Evolutionary conservation across 148 eudicot genomes (phyloP).

Genomic region (Limonium bicolor): DNA sequence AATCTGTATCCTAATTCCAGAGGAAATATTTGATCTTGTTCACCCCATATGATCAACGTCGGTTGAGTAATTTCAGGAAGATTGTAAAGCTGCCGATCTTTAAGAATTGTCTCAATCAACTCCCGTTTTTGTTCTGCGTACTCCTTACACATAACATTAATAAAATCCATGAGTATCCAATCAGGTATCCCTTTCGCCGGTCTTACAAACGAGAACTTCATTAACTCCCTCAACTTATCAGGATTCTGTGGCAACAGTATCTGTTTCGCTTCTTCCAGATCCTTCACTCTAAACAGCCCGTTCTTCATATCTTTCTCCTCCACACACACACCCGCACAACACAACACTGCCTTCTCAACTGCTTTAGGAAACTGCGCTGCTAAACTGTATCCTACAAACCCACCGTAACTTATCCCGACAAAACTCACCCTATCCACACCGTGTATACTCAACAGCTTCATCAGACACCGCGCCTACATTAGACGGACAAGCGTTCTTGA

Average conservation of each 20-base stretch:
- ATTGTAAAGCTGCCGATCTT: constrained; percentile 20
- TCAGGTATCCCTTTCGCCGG: constrained; percentile 50
- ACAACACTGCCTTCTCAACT: constrained; percentile 60
- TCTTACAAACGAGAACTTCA: constrained; percentile 44
- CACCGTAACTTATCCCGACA: constrained; percentile 92
- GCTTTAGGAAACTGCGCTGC: constrained; percentile 63
- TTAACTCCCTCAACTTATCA: constrained; percentile 49
- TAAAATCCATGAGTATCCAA: constrained; percentile 54
- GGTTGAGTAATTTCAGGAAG: constrained; percentile 56
- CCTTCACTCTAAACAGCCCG: constrained; percentile 33
- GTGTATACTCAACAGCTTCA: constrained; percentile 16
- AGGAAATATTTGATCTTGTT: constrained; percentile 66
- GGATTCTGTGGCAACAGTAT: constrained; percentile 76
- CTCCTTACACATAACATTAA: constrained; percentile 58
- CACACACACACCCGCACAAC: constrained; percentile 66
- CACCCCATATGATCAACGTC: constrained; percentile 78
- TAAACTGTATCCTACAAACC: constrained; percentile 78
- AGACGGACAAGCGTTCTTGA: not conserved
- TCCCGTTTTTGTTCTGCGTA: constrained; percentile 41
- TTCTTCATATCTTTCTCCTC: constrained; percentile 33
- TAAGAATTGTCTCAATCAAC: constrained; percentile 42
- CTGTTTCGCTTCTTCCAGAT: constrained; percentile 49
- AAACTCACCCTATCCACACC: constrained; percentile 30
- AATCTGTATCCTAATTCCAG: constrained; percentile 50
- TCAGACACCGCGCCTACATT: constrained; percentile 40